Conservation (phyloP, 2,329 filamentous ascomycete species). For the Anthostomella pinea region DNA sequence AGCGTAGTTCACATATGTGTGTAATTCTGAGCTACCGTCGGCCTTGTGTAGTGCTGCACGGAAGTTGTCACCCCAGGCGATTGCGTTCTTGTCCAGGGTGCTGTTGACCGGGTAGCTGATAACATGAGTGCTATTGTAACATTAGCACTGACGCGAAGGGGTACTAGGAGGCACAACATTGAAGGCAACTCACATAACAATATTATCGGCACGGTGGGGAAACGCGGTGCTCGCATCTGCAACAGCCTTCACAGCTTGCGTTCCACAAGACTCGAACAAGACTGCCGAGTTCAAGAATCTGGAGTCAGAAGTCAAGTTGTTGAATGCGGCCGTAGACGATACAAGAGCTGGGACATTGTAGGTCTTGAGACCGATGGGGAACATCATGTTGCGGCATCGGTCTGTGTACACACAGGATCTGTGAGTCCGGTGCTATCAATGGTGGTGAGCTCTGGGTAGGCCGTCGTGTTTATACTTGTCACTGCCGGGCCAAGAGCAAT, state of each 20-base stretch:
- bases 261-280: constrained; percentile 22
- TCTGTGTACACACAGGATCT: constrained; percentile 13
- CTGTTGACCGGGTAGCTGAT: constrained; percentile 29
- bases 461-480: constrained; percentile 3
- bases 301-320: constrained; percentile 18
- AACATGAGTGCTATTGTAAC: too few species aligned
- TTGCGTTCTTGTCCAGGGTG: constrained; percentile 23
- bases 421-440: constrained; percentile 10
- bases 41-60: constrained; percentile 25
- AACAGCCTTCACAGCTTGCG: constrained; percentile 19
- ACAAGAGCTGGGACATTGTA: constrained; percentile 36
- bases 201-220: constrained; percentile 13
- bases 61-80: constrained; percentile 26
- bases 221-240: constrained; percentile 16
- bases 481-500: constrained; percentile 10
- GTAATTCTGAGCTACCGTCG: constrained; percentile 19
- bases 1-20: constrained; percentile 36
- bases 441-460: constrained; percentile 12
- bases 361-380: constrained; percentile 19
- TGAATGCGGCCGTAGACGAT: constrained; percentile 35
- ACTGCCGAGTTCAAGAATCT: too few species aligned
- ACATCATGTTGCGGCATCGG: constrained; percentile 18
- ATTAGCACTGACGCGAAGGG: too few species aligned
- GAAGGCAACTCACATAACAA: too few species aligned
- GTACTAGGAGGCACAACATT: too few species aligned